Base-by-base conservation (phyloP, 2,329 filamentous ascomycete species). In the Colletotrichum shisoi region DNA sequence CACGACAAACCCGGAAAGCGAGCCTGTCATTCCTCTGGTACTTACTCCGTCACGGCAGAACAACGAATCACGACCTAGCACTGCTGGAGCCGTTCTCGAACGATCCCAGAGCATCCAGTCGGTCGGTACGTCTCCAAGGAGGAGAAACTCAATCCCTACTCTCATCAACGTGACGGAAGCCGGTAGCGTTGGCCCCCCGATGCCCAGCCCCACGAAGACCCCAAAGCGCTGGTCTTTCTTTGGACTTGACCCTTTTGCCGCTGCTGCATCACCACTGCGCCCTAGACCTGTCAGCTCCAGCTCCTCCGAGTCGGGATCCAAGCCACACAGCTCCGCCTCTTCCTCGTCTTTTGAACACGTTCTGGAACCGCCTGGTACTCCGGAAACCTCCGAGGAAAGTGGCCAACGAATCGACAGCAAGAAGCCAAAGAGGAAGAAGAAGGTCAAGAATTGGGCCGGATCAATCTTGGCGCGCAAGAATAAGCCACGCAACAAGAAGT, bases 371-470 rank as follows among this genome's bases (percentile, higher is more conserved):
- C 70, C 64, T 46, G 54, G 24, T 17, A 39, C 19, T 0, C 54
- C 69, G 2, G 73, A 72, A 6, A 37, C 68, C 59, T 13, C 71
- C 53, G 27, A 81, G 78, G 42, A 42, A 9, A 52, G 31, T 21
- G 21, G 60, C 15, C 76, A 76, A 65, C 76, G 76, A 62, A 70
- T 71, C 21, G 60, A 62, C 1, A 69, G 69, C 40, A 80, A 79
- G 71, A 77, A 77, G 53, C 74, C 78, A 58, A 86, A 83, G 78
- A 85, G 86, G 69, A 85, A 89, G 74, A 93, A 92, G 79, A 91
- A 91, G 76, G 91, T 94, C 66, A 93, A 91, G 73, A 85, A 84
- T 4, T 91, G 89, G 88, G 87, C 87, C 19, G 89, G 88, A 39
- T 86, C 87, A 2, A 89, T 91, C 63, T 80, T 93, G 8, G 86